Evolutionary conservation across 139 green algal species (phyloP).

Genomic region (Micractinium sp.): DNA sequence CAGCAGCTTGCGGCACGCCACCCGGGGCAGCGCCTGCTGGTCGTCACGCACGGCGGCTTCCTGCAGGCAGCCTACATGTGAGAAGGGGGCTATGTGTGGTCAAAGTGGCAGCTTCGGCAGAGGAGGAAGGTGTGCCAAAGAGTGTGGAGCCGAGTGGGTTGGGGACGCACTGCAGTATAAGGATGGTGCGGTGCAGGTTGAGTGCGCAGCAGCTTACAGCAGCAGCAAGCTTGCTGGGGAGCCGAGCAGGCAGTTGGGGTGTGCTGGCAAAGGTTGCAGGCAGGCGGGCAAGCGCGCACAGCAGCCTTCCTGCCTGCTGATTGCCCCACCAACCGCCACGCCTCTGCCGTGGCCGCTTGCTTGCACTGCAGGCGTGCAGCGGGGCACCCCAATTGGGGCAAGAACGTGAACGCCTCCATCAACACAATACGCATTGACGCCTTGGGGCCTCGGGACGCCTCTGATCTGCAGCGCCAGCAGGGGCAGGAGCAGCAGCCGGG

Average conservation of each 20-base stretch:
- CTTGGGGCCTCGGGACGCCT: too few species aligned
- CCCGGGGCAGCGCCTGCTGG: conserved; percentile 28
- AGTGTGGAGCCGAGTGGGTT: too few species aligned
- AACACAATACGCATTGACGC: conserved; percentile 27
- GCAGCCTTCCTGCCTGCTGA: too few species aligned
- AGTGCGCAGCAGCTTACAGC: neutral
- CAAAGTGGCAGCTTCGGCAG: neutral
- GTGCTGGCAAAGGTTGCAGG: too few species aligned
- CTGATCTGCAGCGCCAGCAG: neutral
- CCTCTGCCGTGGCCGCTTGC: neutral
- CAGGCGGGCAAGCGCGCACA: too few species aligned
- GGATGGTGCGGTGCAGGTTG: too few species aligned
- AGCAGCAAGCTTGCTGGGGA: neutral
- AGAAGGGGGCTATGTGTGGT: neutral
- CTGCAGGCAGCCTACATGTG: conserved; percentile 20
- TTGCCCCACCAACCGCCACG: too few species aligned
- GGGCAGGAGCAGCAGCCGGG: neutral
- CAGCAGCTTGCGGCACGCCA: conserved; percentile 23
- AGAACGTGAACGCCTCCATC: conserved; percentile 26
- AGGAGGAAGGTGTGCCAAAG: too few species aligned
- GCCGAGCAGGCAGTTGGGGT: neutral
- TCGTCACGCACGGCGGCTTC: conserved; percentile 43
- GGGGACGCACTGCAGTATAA: too few species aligned
- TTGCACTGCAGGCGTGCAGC: conserved; percentile 17
- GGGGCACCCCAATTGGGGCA: neutral